phyloP scores from a whole-genome alignment of 2,329 filamentous ascomycete genomes.

The Boeremia lycopersici region DNA sequence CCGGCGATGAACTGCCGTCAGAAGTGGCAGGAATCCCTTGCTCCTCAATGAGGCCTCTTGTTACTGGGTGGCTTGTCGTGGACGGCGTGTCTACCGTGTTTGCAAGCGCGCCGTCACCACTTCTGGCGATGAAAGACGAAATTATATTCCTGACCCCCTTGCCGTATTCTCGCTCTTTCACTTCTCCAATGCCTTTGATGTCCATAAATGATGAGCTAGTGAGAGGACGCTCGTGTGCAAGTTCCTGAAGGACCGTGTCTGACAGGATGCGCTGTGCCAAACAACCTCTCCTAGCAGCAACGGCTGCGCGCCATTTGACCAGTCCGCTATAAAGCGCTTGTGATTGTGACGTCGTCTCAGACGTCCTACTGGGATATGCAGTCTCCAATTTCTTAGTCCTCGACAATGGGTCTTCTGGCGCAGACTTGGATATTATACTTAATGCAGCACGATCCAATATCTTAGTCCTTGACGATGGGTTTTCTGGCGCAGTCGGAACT shows the following conservation, averaged over 20 bases:
- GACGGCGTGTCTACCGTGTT: background rate
- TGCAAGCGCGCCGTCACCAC: constrained; percentile 1
- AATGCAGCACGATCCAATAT: background rate
- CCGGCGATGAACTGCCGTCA: constrained; percentile 19
- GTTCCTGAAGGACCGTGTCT: constrained; percentile 28
- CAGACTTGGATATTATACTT: background rate
- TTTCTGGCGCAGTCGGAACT: constrained; percentile 10
- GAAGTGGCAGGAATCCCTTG: background rate
- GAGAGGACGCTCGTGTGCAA: constrained; percentile 33
- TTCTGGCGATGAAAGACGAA: constrained; percentile 16
- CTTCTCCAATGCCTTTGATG: constrained; percentile 35
- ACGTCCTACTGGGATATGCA: too few species aligned
- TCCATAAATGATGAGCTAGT: constrained; percentile 23
- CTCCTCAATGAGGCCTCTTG: background rate
- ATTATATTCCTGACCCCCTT: constrained; percentile 36
- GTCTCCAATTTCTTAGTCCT: too few species aligned
- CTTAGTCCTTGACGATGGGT: background rate
- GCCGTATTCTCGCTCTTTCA: constrained; percentile 30
- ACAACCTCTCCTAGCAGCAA: constrained; percentile 22
- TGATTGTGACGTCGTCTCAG: constrained; percentile 13
- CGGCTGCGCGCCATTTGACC: constrained; percentile 20
- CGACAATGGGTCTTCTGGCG: too few species aligned
- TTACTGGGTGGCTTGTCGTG: background rate
- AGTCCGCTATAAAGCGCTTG: constrained; percentile 29
- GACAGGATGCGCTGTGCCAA: constrained; percentile 23